These are phyloP conservation scores for Pleurotus pulmonarius DNA, from an alignment of 768 basidiomycete species.

Conservation along the genomic window DNA sequence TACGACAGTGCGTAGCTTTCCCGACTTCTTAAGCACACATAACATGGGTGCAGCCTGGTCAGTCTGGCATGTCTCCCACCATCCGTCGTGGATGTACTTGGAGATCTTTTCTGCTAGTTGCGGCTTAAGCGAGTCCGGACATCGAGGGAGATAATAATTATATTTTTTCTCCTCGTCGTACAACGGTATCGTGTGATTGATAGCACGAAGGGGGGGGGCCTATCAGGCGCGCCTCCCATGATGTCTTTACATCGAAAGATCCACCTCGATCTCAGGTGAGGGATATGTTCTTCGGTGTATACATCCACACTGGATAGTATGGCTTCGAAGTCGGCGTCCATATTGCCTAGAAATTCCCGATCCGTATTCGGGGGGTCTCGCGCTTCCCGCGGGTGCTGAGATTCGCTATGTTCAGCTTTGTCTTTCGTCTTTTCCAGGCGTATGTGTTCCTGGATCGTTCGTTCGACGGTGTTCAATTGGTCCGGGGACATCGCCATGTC, in stretches of 20 bases:
- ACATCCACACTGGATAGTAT: not conserved
- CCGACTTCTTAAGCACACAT: constrained; percentile 28
- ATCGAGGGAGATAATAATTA: constrained; percentile 24
- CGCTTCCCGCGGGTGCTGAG: too few relatives aligned
- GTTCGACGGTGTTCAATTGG: not conserved
- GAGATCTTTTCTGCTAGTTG: constrained; percentile 28
- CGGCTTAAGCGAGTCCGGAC: constrained; percentile 23
- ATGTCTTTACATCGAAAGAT: constrained; percentile 19
- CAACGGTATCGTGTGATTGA: constrained; percentile 36
- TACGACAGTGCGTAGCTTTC: constrained; percentile 26
- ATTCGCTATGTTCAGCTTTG: too few relatives aligned
- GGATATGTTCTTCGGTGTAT: not conserved
- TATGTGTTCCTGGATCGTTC: not conserved
- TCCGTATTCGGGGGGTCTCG: too few relatives aligned
- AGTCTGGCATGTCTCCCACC: constrained; percentile 26
- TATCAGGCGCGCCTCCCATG: constrained; percentile 15
- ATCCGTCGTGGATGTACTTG: constrained; percentile 23
- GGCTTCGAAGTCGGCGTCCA: not conserved
- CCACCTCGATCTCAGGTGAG: constrained; percentile 16
- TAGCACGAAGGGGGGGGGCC: constrained; percentile 29
- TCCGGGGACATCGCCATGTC: too few relatives aligned
- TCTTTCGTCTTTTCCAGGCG: not conserved
- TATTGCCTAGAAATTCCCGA: not conserved
- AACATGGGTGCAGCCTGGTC: constrained; percentile 26
- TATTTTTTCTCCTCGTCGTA: constrained; percentile 29